phyloP scores from a whole-genome alignment of 1,284 basidiomycete species.

The Rhodotorula sp. region DNA sequence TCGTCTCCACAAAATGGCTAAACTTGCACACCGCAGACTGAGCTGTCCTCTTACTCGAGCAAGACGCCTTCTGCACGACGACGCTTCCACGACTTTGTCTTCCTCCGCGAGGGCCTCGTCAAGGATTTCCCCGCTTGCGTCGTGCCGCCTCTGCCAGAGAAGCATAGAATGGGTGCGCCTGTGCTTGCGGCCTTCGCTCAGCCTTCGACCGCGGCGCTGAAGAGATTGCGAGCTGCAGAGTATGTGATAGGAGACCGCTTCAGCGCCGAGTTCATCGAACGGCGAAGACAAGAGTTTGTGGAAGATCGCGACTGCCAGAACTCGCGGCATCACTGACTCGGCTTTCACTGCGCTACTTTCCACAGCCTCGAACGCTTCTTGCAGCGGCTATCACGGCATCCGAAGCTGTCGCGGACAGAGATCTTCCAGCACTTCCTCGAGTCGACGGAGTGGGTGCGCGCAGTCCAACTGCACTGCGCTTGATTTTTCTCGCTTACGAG shows the following conservation, averaged over 20 bases:
- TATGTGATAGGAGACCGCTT: slow-evolving; percentile 98
- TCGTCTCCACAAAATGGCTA: background rate
- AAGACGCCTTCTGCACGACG: slow-evolving; percentile 71
- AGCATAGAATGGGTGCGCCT: slow-evolving; percentile 82
- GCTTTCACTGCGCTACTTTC: background rate
- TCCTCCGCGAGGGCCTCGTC: slow-evolving; percentile 81
- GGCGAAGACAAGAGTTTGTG: slow-evolving; percentile 78
- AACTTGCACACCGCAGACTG: slow-evolving; percentile 60
- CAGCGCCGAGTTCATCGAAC: slow-evolving; percentile 93
- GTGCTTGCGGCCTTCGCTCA: no score
- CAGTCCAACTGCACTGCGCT: background rate
- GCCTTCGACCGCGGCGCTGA: no score
- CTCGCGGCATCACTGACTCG: background rate
- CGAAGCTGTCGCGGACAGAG: slow-evolving; percentile 87
- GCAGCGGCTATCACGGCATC: slow-evolving; percentile 84
- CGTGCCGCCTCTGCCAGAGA: slow-evolving; percentile 92
- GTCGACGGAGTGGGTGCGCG: slow-evolving; percentile 91
- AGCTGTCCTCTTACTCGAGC: slow-evolving; percentile 73
- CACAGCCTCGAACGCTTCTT: slow-evolving; percentile 85
- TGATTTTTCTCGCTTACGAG: no score
- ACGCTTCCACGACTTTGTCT: slow-evolving; percentile 96
- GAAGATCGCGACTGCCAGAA: no score
- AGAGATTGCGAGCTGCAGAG: slow-evolving; percentile 57
- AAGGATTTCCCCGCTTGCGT: slow-evolving; percentile 95
- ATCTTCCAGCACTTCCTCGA: slow-evolving; percentile 89